Evolutionary conservation across 2,329 filamentous ascomycete species (phyloP).

Genomic region (Xylaria sp.): DNA sequence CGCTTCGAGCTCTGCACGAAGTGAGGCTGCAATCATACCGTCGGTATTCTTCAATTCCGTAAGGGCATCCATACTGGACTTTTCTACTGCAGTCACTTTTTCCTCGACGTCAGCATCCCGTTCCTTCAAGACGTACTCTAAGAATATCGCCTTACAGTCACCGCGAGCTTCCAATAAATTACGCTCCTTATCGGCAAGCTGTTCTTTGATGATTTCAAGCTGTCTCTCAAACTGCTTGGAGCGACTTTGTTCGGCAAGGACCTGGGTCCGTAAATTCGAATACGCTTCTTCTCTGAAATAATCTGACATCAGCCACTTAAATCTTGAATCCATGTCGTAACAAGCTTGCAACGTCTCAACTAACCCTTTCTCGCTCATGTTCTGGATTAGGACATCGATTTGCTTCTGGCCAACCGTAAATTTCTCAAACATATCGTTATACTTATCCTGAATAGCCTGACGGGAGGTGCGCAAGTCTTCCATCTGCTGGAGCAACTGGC

Average conservation of each 20-base stretch:
- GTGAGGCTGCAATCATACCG: slow-evolving; percentile 67
- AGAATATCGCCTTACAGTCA: slow-evolving; percentile 59
- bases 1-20: slow-evolving; percentile 67
- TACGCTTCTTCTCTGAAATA: slow-evolving; percentile 65
- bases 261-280: slow-evolving; percentile 62
- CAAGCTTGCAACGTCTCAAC: slow-evolving; percentile 55
- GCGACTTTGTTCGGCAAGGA: slow-evolving; percentile 61
- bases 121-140: slow-evolving; percentile 37
- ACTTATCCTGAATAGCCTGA: slow-evolving; percentile 64
- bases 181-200: slow-evolving; percentile 65
- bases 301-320: slow-evolving; percentile 57
- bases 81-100: slow-evolving; percentile 63
- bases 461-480: slow-evolving; percentile 64
- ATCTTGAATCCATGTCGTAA: slow-evolving; percentile 48
- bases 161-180: slow-evolving; percentile 64
- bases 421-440: slow-evolving; percentile 69
- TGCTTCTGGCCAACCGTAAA: slow-evolving; percentile 68
- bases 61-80: slow-evolving; percentile 65
- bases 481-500: slow-evolving; percentile 65
- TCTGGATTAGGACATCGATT: slow-evolving; percentile 64
- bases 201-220: slow-evolving; percentile 56
- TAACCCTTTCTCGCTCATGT: slow-evolving; percentile 67
- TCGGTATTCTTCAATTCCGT: slow-evolving; percentile 70
- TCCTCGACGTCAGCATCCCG: slow-evolving; percentile 45
- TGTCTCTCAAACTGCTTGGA: slow-evolving; percentile 57